Conservation (phyloP, 2,329 filamentous ascomycete species). For the Sarocladium oryzae region DNA sequence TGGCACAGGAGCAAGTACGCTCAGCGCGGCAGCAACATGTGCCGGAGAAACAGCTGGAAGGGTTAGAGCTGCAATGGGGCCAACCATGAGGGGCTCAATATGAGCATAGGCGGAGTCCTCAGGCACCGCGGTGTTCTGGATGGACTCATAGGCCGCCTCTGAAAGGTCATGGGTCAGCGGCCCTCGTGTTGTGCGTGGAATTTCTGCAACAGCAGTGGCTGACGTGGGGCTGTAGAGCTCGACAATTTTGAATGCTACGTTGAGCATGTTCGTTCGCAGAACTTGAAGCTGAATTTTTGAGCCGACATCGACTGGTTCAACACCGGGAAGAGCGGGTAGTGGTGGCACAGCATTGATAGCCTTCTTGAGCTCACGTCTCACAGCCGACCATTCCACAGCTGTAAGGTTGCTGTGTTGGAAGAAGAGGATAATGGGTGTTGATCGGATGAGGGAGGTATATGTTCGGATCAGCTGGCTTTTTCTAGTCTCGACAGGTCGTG, state of each 20-base stretch:
- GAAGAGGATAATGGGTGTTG: conserved; percentile 76
- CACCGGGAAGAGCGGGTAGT: conserved; percentile 18
- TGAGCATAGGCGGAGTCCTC: conserved; percentile 41
- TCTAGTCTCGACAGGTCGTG: conserved; percentile 77
- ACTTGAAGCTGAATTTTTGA: conserved; percentile 69
- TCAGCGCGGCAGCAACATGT: conserved; percentile 75
- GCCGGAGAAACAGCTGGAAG: conserved; percentile 79
- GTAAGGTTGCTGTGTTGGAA: conserved; percentile 68
- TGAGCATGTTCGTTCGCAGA: conserved; percentile 83
- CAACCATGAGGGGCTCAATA: conserved; percentile 71
- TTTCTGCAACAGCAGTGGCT: conserved; percentile 26
- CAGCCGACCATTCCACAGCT: conserved; percentile 54
- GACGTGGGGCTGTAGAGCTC: conserved; percentile 66
- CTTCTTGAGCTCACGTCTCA: conserved; percentile 36
- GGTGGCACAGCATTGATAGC: conserved; percentile 36
- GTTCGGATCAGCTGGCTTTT: conserved; percentile 83
- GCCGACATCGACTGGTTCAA: conserved; percentile 41
- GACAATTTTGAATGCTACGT: conserved; percentile 74
- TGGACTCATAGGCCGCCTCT: conserved; percentile 41
- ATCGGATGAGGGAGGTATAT: conserved; percentile 83
- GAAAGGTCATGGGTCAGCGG: conserved; percentile 47
- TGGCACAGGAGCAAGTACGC: conserved; percentile 65
- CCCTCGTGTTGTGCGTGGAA: conserved; percentile 23
- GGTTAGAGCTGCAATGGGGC: conserved; percentile 72
- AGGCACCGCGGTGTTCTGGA: conserved; percentile 31